Evolutionary conservation across 1,284 basidiomycete species (phyloP), one percentile per base, ranked within the genome.

Genomic region (Cerrena zonata): DNA sequence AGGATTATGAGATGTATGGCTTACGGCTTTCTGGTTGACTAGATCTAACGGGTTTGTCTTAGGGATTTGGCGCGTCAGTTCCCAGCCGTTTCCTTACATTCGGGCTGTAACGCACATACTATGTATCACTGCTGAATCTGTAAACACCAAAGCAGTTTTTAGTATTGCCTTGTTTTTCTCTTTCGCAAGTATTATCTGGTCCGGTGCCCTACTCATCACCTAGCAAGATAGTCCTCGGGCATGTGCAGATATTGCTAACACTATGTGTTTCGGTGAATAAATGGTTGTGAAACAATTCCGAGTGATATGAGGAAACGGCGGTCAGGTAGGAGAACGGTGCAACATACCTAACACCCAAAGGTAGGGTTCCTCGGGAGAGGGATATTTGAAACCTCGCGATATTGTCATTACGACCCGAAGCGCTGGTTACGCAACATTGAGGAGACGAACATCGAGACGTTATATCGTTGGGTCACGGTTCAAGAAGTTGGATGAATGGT

Each of bases 141-240:
- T 76, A 60, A 79, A 79, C 57, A 62, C 65, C 49, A 70, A 72
- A 49, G 81, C 80, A 2, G 67, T 84, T 25, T 61, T 74, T 50
- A 68, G 64, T 53, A 34, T n/a, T n/a, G 79, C 44, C 30, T 4
- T 26, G 13, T 25, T 15, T 34, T 27, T 7, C 13, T 7, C 12
- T 19, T 42, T 7, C 24, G 47, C 4, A 55, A 75, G 77, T 57
- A 76, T 82, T 30, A 63, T 84, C 24, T 83, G 81, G 81, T 71
- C 75, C 1, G 79, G 77, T 5, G 82, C 81, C 1, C 81, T 82
- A 23, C 69, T 84, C 30, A 61, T 84, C 46, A 81, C 82, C 7
- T 80, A 72, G 70, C 59, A 84, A 82, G 61, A 82, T 84, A 79
- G 76, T 50, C 79, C 78, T 18, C 71, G 82, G 15, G 80, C 83